Evolutionary conservation across 2,329 filamentous ascomycete species (phyloP).

Genomic region (Shiraia sp.): DNA sequence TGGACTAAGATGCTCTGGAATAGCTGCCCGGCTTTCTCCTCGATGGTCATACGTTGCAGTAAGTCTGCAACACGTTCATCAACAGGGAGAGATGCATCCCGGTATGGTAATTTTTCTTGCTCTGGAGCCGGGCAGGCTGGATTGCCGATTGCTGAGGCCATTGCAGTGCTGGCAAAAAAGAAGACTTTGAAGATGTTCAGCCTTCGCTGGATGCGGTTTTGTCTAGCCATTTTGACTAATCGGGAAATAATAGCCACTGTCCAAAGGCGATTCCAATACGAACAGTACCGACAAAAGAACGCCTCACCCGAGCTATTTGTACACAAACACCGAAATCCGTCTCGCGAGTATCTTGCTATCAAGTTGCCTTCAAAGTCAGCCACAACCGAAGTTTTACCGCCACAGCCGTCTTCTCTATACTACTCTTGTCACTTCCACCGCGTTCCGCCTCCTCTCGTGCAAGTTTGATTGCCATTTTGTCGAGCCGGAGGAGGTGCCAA

Average conservation of each 20-base stretch:
- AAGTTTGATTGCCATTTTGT: slow-evolving; percentile 1
- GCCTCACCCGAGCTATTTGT: slow-evolving; percentile 11
- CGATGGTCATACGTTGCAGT: slow-evolving; percentile 50
- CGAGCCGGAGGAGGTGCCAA: slow-evolving; percentile 13
- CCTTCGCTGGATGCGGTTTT: slow-evolving; percentile 12
- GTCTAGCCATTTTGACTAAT: slow-evolving; percentile 11
- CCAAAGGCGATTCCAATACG: neutral
- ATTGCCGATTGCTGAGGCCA: slow-evolving; percentile 13
- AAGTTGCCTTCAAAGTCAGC: slow-evolving; percentile 1
- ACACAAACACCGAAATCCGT: slow-evolving; percentile 2
- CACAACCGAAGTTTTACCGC: slow-evolving; percentile 8
- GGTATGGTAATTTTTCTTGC: slow-evolving; percentile 37
- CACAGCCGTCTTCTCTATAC: neutral
- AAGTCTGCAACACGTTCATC: slow-evolving; percentile 55
- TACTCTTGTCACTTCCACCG: slow-evolving; percentile 1
- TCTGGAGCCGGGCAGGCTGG: too few species aligned
- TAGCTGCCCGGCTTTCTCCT: slow-evolving; percentile 55
- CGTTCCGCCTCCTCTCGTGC: neutral
- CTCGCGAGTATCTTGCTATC: slow-evolving; percentile 1
- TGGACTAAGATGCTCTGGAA: slow-evolving; percentile 48
- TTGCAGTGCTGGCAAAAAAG: slow-evolving; percentile 16
- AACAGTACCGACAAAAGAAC: neutral
- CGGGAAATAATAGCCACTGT: slow-evolving; percentile 3
- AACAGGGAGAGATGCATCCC: slow-evolving; percentile 46
- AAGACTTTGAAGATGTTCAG: slow-evolving; percentile 16